Evolutionary conservation across 208 protist species (phyloP).

Genomic region (Trypanosoma brucei): DNA sequence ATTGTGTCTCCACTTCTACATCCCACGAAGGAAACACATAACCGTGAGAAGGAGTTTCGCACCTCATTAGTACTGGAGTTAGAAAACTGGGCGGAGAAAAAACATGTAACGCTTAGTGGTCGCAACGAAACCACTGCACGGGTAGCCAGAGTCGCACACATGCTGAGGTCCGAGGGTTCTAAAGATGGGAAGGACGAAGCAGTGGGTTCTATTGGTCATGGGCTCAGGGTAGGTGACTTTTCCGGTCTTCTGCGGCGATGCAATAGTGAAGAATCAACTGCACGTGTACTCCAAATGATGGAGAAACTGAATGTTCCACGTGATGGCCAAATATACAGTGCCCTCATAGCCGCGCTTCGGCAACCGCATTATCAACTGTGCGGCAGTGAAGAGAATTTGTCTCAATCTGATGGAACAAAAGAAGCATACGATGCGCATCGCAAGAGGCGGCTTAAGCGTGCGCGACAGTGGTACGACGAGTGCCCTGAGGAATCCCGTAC

Average conservation of each 20-base stretch:
- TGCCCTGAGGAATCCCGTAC: conserved; percentile 38
- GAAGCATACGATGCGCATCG: conserved; percentile 48
- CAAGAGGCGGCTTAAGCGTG: conserved; percentile 35
- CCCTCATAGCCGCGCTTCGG: conserved; percentile 62
- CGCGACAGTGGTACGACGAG: conserved; percentile 48
- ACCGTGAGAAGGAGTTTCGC: conserved; percentile 35
- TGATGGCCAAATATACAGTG: conserved; percentile 44
- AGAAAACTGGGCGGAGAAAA: conserved; percentile 36
- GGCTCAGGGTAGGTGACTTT: conserved; percentile 73
- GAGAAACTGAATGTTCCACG: conserved; percentile 37
- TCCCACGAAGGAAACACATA: conserved; percentile 16
- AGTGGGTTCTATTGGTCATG: neutral
- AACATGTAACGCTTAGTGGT: conserved; percentile 24
- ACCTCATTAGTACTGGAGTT: conserved; percentile 44
- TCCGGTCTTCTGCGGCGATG: conserved; percentile 55
- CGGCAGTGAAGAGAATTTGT: neutral
- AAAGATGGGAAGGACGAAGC: neutral
- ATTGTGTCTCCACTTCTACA: conserved; percentile 13
- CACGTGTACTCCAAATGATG: conserved; percentile 63
- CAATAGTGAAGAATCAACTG: conserved; percentile 29
- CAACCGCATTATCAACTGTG: conserved; percentile 50
- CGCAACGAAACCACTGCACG: conserved; percentile 31
- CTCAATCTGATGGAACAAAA: conserved; percentile 9
- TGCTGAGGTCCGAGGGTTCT: conserved; percentile 19
- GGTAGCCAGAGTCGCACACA: conserved; percentile 36